phyloP scores from a whole-genome alignment of 495 filamentous ascomycete genomes.

The Penicillium manginii region DNA sequence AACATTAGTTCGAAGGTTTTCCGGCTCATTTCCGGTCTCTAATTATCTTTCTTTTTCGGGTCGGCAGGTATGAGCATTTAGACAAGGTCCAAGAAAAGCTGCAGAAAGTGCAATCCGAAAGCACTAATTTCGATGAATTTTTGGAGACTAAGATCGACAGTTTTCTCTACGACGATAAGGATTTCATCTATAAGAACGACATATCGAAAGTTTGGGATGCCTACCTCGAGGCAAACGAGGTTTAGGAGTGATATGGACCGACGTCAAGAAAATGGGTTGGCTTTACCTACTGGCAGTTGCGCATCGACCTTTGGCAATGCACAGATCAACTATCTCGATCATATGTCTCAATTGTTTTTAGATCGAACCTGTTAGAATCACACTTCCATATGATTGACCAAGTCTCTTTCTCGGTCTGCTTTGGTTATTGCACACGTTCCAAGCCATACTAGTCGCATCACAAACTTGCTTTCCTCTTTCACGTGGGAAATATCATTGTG shows the following conservation, averaged over 20 bases:
- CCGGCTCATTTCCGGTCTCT: background rate
- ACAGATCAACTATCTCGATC: no score
- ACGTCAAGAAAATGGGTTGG: background rate
- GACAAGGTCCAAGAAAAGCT: constrained; percentile 27
- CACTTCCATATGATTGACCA: background rate
- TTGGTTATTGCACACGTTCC: constrained; percentile 24
- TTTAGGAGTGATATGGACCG: background rate
- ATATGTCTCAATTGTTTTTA: no score
- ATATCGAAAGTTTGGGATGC: constrained; percentile 46
- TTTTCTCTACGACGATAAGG: constrained; percentile 30
- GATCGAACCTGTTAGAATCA: no score
- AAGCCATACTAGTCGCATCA: constrained; percentile 26
- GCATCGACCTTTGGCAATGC: no score
- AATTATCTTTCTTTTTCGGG: background rate
- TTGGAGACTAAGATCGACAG: constrained; percentile 34
- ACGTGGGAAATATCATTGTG: constrained; percentile 6
- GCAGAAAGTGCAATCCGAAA: constrained; percentile 22
- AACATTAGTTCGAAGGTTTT: background rate
- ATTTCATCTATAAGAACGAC: constrained; percentile 52
- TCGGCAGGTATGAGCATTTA: constrained; percentile 42
- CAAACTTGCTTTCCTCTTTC: constrained; percentile 10
- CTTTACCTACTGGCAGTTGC: no score
- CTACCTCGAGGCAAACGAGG: background rate
- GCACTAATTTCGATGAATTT: constrained; percentile 33
- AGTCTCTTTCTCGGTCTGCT: background rate